Base-by-base conservation (phyloP, 1,284 basidiomycete genomes). In the Cutaneotrichosporon mucoides region DNA sequence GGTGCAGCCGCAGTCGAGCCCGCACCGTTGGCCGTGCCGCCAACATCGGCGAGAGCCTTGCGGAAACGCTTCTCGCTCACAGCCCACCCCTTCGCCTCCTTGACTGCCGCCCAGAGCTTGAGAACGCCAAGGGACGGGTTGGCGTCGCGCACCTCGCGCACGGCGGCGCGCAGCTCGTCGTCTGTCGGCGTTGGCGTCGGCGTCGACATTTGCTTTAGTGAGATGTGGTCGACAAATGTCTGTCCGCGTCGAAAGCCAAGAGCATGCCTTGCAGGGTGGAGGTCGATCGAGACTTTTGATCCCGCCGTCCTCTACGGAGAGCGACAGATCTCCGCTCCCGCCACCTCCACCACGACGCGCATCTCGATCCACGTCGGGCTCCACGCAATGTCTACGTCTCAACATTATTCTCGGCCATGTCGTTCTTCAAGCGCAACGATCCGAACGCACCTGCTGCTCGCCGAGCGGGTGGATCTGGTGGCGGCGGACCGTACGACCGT, bases 11-110 rank as follows among this genome's bases (percentile, higher is more conserved):
- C 44, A 2, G 46, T 34, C 7, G 35, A 34, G 48, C 52, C 50
- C 12, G 40, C 49, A 2, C 53, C 49, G 24, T n/a, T 38, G 12
- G 47, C 50, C 4, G 44, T 53, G n/a, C 58, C 57, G 45, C 58
- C 54, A 1, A 56, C 45, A 1, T 56, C 49, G 5, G 62, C 62
- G 7, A 84, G 75, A 48, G 88, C 77, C 73, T 88, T 90, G 56
- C 85, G 80, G 8, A 87, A 83, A 12, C 90, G 83, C 71, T 90
- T 91, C 76, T 92, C 90, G 73, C 87, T 88, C 62, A 92, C 87
- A 0, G 82, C 73, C 89, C 89, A 91, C 16, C 82, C 79, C 65
- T 88, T 78, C 5, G 79, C 76, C 6, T 80, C 71, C 37, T 88
- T 82, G 13, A 92, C 77, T 10, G 84, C 79, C 2, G 82, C 79